These are phyloP conservation scores for Sporisorium scitamineum DNA, from an alignment of 1,284 basidiomycete genomes.

Conservation along the genomic window DNA sequence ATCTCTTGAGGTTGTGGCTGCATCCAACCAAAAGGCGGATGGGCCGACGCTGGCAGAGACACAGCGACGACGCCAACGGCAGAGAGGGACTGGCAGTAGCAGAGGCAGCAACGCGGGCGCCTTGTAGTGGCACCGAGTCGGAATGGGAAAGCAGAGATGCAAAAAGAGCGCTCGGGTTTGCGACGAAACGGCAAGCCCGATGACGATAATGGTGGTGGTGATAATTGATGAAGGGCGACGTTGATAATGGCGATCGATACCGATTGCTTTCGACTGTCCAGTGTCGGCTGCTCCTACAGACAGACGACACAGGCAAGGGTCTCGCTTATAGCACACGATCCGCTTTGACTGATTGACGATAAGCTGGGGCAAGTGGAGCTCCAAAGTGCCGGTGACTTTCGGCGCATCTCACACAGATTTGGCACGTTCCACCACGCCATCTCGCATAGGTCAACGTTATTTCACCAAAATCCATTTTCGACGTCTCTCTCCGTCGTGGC, in stretches of 20 bases:
- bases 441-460: slow-evolving; percentile 15
- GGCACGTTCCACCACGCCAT: slow-evolving; percentile 20
- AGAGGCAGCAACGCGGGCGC: neutral
- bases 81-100: neutral
- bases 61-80: slow-evolving; percentile 28
- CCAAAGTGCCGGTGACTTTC: slow-evolving; percentile 3
- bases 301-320: slow-evolving; percentile 1
- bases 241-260: neutral
- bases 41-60: slow-evolving; percentile 19
- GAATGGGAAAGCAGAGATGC: neutral
- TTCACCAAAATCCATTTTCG: neutral
- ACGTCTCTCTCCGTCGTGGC: neutral
- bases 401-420: neutral
- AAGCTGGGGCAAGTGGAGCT: slow-evolving; percentile 10
- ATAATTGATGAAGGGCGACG: neutral
- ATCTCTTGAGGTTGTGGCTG: slow-evolving; percentile 24
- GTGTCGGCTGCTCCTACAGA: neutral
- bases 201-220: neutral
- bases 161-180: neutral
- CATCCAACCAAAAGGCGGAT: slow-evolving; percentile 32
- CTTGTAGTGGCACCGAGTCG: neutral
- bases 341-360: no score
- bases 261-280: neutral
- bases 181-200: neutral
- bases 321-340: no score